Percentiles rank a stretch among this genome's conserved stretches.
Conservation (phyloP, 352 stramenopile genomes). For the Globisporangium recalcitrans region DNA sequence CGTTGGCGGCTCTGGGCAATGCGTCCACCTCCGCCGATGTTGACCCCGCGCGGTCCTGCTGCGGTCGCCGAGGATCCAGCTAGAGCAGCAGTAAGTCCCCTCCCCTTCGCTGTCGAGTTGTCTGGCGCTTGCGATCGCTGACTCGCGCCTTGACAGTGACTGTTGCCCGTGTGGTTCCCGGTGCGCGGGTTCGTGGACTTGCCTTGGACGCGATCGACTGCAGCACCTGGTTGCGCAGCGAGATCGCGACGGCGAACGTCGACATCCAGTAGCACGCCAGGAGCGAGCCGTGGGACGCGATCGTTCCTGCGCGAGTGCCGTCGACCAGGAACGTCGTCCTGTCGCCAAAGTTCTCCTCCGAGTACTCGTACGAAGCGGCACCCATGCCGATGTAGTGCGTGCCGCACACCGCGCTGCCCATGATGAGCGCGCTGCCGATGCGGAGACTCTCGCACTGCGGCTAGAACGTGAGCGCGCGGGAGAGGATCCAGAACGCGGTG, state of each 20-base stretch:
- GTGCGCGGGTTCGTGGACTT: slow-evolving; percentile 11
- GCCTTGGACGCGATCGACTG: slow-evolving; percentile 5
- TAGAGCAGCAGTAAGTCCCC: not conserved
- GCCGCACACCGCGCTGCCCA: slow-evolving; percentile 59
- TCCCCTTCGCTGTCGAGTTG: not conserved
- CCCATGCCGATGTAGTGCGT: slow-evolving; percentile 60
- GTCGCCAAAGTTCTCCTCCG: slow-evolving; percentile 23
- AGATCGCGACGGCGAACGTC: slow-evolving; percentile 14
- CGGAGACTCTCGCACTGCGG: slow-evolving; percentile 45
- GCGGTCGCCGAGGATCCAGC: not conserved
- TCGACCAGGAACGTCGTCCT: slow-evolving; percentile 27
- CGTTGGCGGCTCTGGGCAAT: slow-evolving; percentile 1
- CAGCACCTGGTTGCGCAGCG: slow-evolving; percentile 11
- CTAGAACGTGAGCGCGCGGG: slow-evolving; percentile 61
- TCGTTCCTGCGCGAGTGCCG: slow-evolving; percentile 22
- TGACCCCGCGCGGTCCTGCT: not conserved
- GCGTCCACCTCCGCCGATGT: not conserved
- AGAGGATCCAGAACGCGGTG: slow-evolving; percentile 67
- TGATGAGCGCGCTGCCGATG: slow-evolving; percentile 48
- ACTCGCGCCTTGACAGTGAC: slow-evolving; percentile 1
- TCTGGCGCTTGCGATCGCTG: slow-evolving; percentile 9
- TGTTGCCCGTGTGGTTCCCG: slow-evolving; percentile 13
- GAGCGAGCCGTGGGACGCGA: slow-evolving; percentile 44
- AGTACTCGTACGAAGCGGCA: slow-evolving; percentile 34
- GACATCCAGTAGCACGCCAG: slow-evolving; percentile 60